phyloP scores from a whole-genome alignment of 78 protist genomes.

The Ministeria vibrans region DNA sequence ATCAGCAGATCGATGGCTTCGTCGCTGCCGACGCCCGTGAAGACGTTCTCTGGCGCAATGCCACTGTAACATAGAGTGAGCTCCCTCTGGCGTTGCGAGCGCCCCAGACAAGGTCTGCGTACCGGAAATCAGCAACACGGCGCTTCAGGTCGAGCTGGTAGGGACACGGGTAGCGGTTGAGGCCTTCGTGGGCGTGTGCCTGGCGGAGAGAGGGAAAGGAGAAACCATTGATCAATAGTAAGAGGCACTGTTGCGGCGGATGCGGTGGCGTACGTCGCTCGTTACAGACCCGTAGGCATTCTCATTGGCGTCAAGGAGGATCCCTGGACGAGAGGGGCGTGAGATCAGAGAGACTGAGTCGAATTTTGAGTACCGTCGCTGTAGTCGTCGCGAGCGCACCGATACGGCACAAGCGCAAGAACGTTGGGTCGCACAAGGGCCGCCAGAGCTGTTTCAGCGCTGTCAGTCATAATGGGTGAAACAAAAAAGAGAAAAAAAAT shows the following conservation, averaged over 20 bases:
- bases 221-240: too few species aligned
- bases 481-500: too few species aligned
- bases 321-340: constrained; percentile 7
- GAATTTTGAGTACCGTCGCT: background rate
- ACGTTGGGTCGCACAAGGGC: constrained; percentile 29
- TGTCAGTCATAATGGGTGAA: too few species aligned
- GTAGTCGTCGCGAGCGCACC: constrained; percentile 59
- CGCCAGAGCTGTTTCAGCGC: too few species aligned
- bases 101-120: too few species aligned
- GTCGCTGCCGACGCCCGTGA: constrained; percentile 52
- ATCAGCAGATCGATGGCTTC: constrained; percentile 51
- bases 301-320: constrained; percentile 54
- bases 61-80: background rate
- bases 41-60: constrained; percentile 17
- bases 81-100: background rate
- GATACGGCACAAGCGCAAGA: constrained; percentile 26
- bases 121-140: background rate
- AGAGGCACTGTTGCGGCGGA: too few species aligned
- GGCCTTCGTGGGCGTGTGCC: too few species aligned
- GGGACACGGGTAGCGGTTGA: constrained; percentile 39
- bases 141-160: constrained; percentile 15
- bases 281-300: constrained; percentile 17
- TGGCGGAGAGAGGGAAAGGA: too few species aligned
- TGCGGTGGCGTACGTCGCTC: too few species aligned
- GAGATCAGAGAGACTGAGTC: background rate